Conservation (phyloP, 1,284 basidiomycete genomes). For the Coniferiporia weirii region DNA sequence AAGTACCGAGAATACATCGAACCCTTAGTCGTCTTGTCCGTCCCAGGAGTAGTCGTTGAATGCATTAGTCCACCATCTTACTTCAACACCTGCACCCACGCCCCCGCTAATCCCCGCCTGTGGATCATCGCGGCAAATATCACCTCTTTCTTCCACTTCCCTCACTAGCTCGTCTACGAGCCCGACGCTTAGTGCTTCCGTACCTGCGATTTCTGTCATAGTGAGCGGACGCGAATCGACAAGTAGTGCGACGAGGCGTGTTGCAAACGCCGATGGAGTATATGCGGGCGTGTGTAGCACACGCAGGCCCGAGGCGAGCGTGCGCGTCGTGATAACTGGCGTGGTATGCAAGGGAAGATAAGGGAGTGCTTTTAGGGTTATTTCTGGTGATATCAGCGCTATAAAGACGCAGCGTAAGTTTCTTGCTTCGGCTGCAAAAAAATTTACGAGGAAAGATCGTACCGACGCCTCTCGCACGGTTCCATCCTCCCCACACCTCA, state of each 20-base stretch:
- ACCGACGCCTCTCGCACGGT: slow-evolving; percentile 91
- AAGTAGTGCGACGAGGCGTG: slow-evolving; percentile 55
- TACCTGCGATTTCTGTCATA: slow-evolving; percentile 59
- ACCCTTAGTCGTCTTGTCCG: slow-evolving; percentile 9
- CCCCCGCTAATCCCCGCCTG: not conserved
- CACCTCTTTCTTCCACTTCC: slow-evolving; percentile 60
- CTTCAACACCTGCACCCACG: slow-evolving; percentile 8
- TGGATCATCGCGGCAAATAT: slow-evolving; percentile 70
- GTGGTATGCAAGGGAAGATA: slow-evolving; percentile 63
- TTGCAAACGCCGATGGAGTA: slow-evolving; percentile 58
- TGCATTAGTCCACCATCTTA: slow-evolving; percentile 17
- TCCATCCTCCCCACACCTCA: slow-evolving; percentile 98
- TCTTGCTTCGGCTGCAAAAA: not conserved
- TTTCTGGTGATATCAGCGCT: slow-evolving; percentile 87
- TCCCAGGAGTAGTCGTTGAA: slow-evolving; percentile 17
- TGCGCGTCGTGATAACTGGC: slow-evolving; percentile 65
- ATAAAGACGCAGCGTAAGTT: slow-evolving; percentile 8
- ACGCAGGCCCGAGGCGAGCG: slow-evolving; percentile 65
- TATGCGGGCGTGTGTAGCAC: slow-evolving; percentile 84
- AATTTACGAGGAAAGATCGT: slow-evolving; percentile 29
- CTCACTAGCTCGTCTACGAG: slow-evolving; percentile 72
- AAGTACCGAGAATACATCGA: not conserved
- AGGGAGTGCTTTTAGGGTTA: slow-evolving; percentile 70
- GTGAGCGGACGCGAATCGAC: slow-evolving; percentile 44
- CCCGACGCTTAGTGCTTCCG: slow-evolving; percentile 66